Percentiles rank a stretch among this genome's conserved stretches.
Conservation (phyloP, 2,329 filamentous ascomycete genomes). For the Ascomycota sp. region DNA sequence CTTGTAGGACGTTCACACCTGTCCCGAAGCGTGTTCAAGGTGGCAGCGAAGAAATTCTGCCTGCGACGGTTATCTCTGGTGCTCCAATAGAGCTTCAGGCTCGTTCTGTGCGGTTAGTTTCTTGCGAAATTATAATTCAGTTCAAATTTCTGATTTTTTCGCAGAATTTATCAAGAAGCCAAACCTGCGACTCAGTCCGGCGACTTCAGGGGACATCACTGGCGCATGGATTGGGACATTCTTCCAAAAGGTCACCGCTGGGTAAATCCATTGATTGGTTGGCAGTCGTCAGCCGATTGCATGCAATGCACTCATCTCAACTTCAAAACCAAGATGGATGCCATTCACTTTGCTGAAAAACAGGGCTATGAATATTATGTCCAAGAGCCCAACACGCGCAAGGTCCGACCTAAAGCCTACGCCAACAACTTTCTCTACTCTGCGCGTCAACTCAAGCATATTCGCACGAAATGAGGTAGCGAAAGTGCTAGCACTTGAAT, state of each 20-base stretch:
- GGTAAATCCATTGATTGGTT: slow-evolving; percentile 97
- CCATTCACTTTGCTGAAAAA: slow-evolving; percentile 89
- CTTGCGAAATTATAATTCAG: neutral
- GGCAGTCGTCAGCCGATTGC: slow-evolving; percentile 86
- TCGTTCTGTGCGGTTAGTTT: slow-evolving; percentile 67
- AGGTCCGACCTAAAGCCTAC: slow-evolving; percentile 79
- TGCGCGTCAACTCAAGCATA: slow-evolving; percentile 68
- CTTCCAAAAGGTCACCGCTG: slow-evolving; percentile 82
- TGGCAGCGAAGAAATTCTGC: slow-evolving; percentile 63
- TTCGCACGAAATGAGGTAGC: slow-evolving; percentile 49
- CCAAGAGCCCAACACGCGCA: slow-evolving; percentile 82
- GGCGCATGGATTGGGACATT: slow-evolving; percentile 98
- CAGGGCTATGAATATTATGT: slow-evolving; percentile 99
- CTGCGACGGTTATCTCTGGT: slow-evolving; percentile 75
- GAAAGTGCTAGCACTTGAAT: too few species aligned
- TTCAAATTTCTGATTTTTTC: neutral
- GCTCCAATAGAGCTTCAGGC: slow-evolving; percentile 88
- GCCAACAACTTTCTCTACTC: slow-evolving; percentile 90
- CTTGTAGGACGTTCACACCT: slow-evolving; percentile 62
- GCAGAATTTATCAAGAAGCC: slow-evolving; percentile 72
- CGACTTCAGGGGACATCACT: slow-evolving; percentile 61
- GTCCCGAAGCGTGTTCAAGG: slow-evolving; percentile 79
- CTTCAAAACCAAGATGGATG: slow-evolving; percentile 87
- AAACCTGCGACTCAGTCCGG: slow-evolving; percentile 97
- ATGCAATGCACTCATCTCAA: slow-evolving; percentile 87